Base-by-base conservation (phyloP, 306 rosid genomes). In the Geum urbanum region DNA sequence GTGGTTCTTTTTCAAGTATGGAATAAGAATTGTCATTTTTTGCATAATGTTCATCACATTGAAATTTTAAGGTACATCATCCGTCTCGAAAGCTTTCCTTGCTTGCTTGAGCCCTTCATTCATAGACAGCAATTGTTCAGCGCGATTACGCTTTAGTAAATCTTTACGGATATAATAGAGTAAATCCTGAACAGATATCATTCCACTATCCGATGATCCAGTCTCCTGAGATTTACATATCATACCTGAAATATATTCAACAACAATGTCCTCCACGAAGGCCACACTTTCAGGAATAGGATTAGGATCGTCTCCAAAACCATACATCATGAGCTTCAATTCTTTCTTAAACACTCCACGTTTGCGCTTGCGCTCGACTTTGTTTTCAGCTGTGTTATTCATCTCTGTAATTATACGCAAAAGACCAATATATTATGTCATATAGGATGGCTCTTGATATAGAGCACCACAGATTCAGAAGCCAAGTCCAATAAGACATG, bases 61-160 rank as follows among this genome's bases (percentile, higher is more conserved):
- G 37, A 32, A 32, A 32, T 32, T 3, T 2, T 32, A 32, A 32
- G 37, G 37, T 32, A 32, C 37, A 32, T 86, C 96, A 44, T 84
- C 90, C 0, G 79, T 82, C 76, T 89, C 97, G 60, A 92, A 92
- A 75, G 92, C 92, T 74, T 86, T 92, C 69, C 89, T 87, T 52
- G 95, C 98, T 75, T 92, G 95, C 79, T 92, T 89, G 77, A 92
- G 88, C 72, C 87, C 96, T 75, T 92, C 95, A 69, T 89, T 86
- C 96, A 92, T 87, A 12, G 96, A 87, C 59, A 92, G 74, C 85
- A 89, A 71, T 80, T 92, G 96, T 5, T 86, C 73, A 67, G 86
- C 87, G 0, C 96, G 96, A 79, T 92, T 89, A 27, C 83, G 91
- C 71, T 92, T 92, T 51, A 85, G 92, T 52, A 62, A 11, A 75